Evolutionary conservation across 805 yeast genomes (phyloP), one percentile per base, ranked within the genome.

Genomic region (Teunomyces pallodes): DNA sequence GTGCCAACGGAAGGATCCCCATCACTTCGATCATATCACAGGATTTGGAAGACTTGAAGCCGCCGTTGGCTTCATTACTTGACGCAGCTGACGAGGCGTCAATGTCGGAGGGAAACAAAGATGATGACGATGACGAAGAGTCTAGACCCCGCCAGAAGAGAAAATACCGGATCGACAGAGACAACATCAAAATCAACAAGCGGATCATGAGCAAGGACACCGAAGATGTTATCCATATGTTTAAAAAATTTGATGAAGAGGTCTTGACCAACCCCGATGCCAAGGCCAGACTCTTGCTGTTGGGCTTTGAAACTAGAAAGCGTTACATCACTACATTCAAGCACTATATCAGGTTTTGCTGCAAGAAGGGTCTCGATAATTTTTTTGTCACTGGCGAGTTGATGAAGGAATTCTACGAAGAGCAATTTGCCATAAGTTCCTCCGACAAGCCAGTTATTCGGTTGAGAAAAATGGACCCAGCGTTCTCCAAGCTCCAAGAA

Each of bases 261-360:
- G 54, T 53, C 10, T 38, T 53, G 28, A 46, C 52, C 16, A 53
- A 53, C 44, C 47, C 52, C 10, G 52, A 47, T 14, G 56, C 56
- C n/a, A 53, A 48, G 16, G 49, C 52, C 2, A 42, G 56, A 14
- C 52, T 53, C 14, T 46, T 53, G 7, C 46, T 48, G 36, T 45
- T 53, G 14, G 54, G 54, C 4, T 53, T 53, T 16, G 56, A 53
- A 32, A 53, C 56, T n/a, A 41, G 56, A 31, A 53, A 53, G 45
- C 29, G 56, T 28, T 53, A 53, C 46, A 53, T 53, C 41, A 53
- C 56, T 13, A 53, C 56, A 10, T 53, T 53, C 48, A 53, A 53
- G 46, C 56, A 53, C 40, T 53, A 30, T 26, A 53, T 53, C 14
- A 20, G 56, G 8, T 53, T 53, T 35, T 53, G 56, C 36, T 53